These are phyloP conservation scores for Penicillium malachiteum DNA, from an alignment of 495 filamentous ascomycete species.

Conservation along the genomic window DNA sequence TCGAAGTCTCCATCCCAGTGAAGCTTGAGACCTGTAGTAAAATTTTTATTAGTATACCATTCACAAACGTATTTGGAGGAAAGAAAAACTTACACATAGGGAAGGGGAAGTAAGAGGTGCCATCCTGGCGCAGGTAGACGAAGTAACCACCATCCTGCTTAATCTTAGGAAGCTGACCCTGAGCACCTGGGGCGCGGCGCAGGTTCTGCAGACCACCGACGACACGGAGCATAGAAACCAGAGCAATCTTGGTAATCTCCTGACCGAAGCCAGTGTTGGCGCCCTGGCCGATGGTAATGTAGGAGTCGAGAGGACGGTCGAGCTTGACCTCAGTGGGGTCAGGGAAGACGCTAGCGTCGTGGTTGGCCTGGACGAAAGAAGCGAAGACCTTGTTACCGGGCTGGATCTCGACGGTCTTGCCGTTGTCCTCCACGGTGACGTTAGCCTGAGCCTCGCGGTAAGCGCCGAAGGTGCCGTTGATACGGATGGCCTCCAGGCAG, in stretches of 20 bases:
- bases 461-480: conserved; percentile 59
- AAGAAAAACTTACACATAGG: conserved; percentile 57
- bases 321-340: conserved; percentile 64
- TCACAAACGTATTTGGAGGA: background rate
- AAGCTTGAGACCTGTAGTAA: conserved; percentile 27
- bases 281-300: conserved; percentile 66
- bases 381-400: conserved; percentile 54
- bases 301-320: conserved; percentile 63
- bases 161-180: conserved; percentile 75
- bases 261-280: conserved; percentile 62
- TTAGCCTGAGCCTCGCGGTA: conserved; percentile 49
- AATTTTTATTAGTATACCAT: background rate
- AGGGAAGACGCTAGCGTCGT: conserved; percentile 66
- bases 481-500: conserved; percentile 55
- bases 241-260: conserved; percentile 59
- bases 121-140: conserved; percentile 73
- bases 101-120: conserved; percentile 69
- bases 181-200: conserved; percentile 64
- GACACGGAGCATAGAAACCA: conserved; percentile 64
- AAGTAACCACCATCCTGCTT: conserved; percentile 57
- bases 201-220: conserved; percentile 58
- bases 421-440: conserved; percentile 51
- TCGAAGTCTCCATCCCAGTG: conserved; percentile 31
- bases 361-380: conserved; percentile 46
- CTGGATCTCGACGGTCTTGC: conserved; percentile 49